Evolutionary conservation across 2,329 filamentous ascomycete species (phyloP).

Genomic region (Bertia moriformis): DNA sequence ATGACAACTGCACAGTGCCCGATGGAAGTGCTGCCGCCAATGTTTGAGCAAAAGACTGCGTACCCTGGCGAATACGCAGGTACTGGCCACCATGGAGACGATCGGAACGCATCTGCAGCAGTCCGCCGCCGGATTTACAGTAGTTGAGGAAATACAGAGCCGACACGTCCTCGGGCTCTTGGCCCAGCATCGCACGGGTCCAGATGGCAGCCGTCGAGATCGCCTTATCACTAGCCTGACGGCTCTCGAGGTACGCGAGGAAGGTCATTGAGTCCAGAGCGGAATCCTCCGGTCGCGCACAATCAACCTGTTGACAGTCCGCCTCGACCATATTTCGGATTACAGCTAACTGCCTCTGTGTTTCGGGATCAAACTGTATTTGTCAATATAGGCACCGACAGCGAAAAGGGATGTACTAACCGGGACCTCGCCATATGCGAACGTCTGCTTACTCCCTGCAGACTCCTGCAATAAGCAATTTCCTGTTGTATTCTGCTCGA

Average conservation of each 20-base stretch:
- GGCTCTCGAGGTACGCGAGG: neutral
- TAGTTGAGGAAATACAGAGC: neutral
- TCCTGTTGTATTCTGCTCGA: neutral
- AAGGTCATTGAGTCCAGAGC: neutral
- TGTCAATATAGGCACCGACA: too few relatives aligned
- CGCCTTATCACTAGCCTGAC: neutral
- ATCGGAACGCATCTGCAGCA: neutral
- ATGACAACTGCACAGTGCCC: neutral
- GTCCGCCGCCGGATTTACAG: neutral
- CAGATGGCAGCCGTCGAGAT: neutral
- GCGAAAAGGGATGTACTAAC: neutral
- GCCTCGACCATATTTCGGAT: neutral
- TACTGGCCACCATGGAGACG: neutral
- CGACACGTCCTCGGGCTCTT: neutral
- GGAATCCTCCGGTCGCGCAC: neutral
- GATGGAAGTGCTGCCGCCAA: neutral
- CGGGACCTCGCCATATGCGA: neutral
- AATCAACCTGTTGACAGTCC: neutral
- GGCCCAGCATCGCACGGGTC: neutral
- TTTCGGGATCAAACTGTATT: neutral
- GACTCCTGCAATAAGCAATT: neutral
- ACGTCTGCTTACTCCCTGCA: neutral
- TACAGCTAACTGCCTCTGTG: neutral
- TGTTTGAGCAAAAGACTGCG: neutral
- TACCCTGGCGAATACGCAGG: neutral